These are phyloP conservation scores for Botrytis galanthina DNA, from an alignment of 2,329 filamentous ascomycete species.

Conservation along the genomic window DNA sequence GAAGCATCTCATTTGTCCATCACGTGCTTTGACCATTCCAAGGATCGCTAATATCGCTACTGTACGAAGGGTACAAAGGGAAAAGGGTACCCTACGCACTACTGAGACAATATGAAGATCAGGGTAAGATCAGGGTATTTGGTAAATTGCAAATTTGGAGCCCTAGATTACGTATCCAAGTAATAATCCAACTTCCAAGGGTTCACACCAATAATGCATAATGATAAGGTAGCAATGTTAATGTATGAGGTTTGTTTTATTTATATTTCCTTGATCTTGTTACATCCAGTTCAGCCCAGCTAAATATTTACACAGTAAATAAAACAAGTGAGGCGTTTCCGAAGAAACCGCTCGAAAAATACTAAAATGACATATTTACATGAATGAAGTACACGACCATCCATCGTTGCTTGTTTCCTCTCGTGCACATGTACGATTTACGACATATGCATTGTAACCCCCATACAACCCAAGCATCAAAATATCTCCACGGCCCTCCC, in stretches of 20 bases:
- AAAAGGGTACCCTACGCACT: background rate
- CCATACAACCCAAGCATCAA: background rate
- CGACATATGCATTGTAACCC: background rate
- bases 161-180: background rate
- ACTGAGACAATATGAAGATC: slow-evolving; percentile 4
- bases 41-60: background rate
- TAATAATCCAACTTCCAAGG: background rate
- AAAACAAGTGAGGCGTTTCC: background rate
- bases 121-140: background rate
- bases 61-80: background rate
- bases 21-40: background rate
- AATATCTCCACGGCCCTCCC: background rate
- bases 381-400: background rate
- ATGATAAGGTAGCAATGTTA: background rate
- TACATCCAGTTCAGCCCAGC: background rate
- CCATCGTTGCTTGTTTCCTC: background rate
- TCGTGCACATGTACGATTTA: background rate
- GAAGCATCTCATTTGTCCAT: background rate
- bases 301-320: slow-evolving; percentile 2
- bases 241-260: background rate
- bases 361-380: background rate
- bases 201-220: background rate
- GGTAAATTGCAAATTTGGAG: background rate
- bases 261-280: background rate
- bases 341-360: background rate